A percentile compares a stretch with the other conserved stretches of the same genome.
phyloP scores from a whole-genome alignment of 139 green algal genomes.

The Closterium sp. region DNA sequence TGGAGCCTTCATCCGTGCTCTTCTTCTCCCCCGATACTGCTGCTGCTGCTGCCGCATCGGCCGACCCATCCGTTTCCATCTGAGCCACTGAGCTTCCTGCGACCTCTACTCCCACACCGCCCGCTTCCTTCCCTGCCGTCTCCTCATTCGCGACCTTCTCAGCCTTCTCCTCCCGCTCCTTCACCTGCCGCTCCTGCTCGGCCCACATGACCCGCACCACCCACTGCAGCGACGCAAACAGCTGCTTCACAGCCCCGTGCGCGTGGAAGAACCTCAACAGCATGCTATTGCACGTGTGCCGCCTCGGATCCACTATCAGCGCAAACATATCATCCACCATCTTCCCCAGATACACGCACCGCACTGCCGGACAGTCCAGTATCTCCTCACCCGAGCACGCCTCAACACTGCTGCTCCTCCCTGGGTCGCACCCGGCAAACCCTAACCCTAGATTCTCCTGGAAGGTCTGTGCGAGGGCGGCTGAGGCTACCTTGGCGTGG shows the following conservation, averaged over 20 bases:
- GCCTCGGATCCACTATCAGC: conserved; percentile 77
- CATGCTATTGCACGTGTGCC: conserved; percentile 76
- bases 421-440: not conserved
- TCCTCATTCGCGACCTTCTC: not conserved
- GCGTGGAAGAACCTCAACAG: conserved; percentile 64
- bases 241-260: conserved; percentile 36
- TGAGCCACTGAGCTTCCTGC: not conserved
- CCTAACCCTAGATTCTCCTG: conserved; percentile 12
- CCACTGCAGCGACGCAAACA: not conserved
- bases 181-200: not conserved
- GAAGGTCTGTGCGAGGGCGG: conserved; percentile 17
- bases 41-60: not conserved
- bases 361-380: conserved; percentile 6
- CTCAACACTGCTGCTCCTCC: not conserved
- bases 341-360: conserved; percentile 40
- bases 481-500: not conserved
- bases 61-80: not conserved
- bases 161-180: not conserved
- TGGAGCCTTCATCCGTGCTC: not conserved
- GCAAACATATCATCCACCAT: conserved; percentile 68
- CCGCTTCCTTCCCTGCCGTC: too few species aligned
- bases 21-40: not conserved
- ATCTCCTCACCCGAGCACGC: not conserved
- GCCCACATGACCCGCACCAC: not conserved
- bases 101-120: too few species aligned